A percentile compares a stretch with the other conserved stretches of the same genome.
These are phyloP conservation scores for Fusarium sp. DNA, from an alignment of 2,329 filamentous ascomycete genomes.

Conservation along the genomic window DNA sequence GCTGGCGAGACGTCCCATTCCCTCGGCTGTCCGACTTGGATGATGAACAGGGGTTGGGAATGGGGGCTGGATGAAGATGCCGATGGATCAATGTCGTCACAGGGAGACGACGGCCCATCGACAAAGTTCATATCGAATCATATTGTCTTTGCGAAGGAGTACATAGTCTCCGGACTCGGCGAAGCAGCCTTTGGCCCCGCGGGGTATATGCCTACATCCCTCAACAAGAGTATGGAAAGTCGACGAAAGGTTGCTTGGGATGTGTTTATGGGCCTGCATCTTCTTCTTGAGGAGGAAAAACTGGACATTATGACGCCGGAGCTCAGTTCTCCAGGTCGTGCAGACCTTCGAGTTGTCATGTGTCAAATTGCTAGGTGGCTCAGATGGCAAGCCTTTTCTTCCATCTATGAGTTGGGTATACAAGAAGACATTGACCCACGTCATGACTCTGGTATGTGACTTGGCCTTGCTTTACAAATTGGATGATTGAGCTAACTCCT, in stretches of 20 bases:
- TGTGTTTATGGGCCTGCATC: constrained; percentile 81
- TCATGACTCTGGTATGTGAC: constrained; percentile 55
- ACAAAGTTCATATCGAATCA: constrained; percentile 63
- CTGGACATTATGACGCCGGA: constrained; percentile 71
- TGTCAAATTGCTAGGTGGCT: constrained; percentile 88
- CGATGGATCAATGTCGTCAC: constrained; percentile 44
- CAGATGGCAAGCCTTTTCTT: constrained; percentile 69
- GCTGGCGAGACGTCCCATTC: constrained; percentile 61
- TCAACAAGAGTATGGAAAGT: constrained; percentile 63
- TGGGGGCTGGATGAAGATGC: constrained; percentile 74
- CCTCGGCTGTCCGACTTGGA: constrained; percentile 65
- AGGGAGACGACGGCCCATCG: constrained; percentile 40
- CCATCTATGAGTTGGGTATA: constrained; percentile 65
- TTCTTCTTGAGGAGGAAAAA: constrained; percentile 91
- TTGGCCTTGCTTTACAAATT: neutral
- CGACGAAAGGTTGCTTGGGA: constrained; percentile 73
- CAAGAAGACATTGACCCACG: constrained; percentile 58
- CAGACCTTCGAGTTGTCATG: constrained; percentile 76
- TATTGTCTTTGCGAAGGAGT: constrained; percentile 72
- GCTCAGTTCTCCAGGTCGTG: constrained; percentile 56
- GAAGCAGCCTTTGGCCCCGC: constrained; percentile 62
- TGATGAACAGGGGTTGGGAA: constrained; percentile 74
- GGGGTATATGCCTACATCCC: constrained; percentile 75
- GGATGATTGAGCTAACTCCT: constrained; percentile 12
- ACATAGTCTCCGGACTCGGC: constrained; percentile 70